phyloP scores from a whole-genome alignment of 257 asterid genomes.

The Ilex asprella region DNA sequence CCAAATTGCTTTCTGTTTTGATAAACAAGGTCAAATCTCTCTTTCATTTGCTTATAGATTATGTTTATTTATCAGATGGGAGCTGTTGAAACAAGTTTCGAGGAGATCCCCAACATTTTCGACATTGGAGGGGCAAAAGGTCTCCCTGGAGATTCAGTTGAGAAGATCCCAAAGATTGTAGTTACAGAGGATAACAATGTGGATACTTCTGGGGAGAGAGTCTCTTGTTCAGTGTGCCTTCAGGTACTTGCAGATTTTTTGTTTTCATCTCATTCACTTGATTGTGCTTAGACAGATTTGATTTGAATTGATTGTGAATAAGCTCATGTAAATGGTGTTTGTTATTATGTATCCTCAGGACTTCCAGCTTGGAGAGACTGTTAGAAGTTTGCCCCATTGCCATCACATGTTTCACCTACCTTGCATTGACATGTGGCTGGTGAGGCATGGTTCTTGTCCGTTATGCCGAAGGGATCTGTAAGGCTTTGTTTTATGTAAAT shows the following conservation, averaged over 20 bases:
- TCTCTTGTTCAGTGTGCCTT: slow-evolving; percentile 93
- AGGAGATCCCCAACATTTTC: slow-evolving; percentile 71
- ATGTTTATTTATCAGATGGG: slow-evolving; percentile 60
- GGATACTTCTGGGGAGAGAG: slow-evolving; percentile 74
- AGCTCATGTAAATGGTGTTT: not conserved
- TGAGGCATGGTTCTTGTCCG: slow-evolving; percentile 96
- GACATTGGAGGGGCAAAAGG: slow-evolving; percentile 95
- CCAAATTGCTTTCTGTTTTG: not conserved
- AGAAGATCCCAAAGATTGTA: slow-evolving; percentile 73
- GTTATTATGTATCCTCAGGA: slow-evolving; percentile 33
- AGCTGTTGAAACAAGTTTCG: slow-evolving; percentile 72
- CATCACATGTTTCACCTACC: slow-evolving; percentile 92
- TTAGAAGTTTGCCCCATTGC: slow-evolving; percentile 79
- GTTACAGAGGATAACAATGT: slow-evolving; percentile 46
- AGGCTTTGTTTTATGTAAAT: slow-evolving; percentile 14
- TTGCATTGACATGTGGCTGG: slow-evolving; percentile 93
- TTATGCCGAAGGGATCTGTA: slow-evolving; percentile 94
- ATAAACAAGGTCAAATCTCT: not conserved
- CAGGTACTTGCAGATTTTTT: slow-evolving; percentile 42
- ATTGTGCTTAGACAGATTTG: not conserved
- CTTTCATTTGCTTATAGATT: slow-evolving; percentile 6
- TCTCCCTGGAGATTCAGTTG: slow-evolving; percentile 71
- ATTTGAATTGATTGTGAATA: slow-evolving; percentile 5
- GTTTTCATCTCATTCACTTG: not conserved
- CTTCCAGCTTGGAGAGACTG: slow-evolving; percentile 83